These are phyloP conservation scores for Fusarium chuoi DNA, from an alignment of 2,329 filamentous ascomycete species.

Conservation along the genomic window DNA sequence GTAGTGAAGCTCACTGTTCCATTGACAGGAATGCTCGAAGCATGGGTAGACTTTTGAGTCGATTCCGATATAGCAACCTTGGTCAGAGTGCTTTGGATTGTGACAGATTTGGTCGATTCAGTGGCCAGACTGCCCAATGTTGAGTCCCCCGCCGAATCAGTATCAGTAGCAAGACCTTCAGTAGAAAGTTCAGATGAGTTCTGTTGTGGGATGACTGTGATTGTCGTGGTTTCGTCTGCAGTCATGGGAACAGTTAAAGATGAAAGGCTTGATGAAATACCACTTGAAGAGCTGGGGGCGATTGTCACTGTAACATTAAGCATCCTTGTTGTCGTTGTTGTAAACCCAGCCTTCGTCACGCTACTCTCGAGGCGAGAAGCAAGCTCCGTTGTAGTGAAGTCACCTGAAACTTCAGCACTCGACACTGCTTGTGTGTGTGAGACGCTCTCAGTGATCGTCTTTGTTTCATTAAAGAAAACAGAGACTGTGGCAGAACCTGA, in stretches of 20 bases:
- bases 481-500: background rate
- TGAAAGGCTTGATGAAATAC: background rate
- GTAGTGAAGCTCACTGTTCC: slow-evolving; percentile 2
- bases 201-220: slow-evolving; percentile 4
- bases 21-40: background rate
- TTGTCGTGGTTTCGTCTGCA: background rate
- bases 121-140: background rate
- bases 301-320: slow-evolving; percentile 27
- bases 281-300: background rate
- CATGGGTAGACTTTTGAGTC: background rate
- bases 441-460: background rate
- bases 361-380: background rate
- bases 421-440: background rate
- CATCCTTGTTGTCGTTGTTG: slow-evolving; percentile 24
- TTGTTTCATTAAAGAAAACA: background rate
- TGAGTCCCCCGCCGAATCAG: background rate
- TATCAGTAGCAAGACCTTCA: background rate
- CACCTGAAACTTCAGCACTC: background rate
- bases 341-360: background rate
- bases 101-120: background rate
- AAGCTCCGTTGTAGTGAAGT: background rate
- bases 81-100: background rate
- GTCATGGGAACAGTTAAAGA: slow-evolving; percentile 1
- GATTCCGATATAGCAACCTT: background rate
- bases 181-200: slow-evolving; percentile 8